These are phyloP conservation scores for Macrolepiota dolichaula DNA, from an alignment of 768 basidiomycete species.

Conservation along the genomic window DNA sequence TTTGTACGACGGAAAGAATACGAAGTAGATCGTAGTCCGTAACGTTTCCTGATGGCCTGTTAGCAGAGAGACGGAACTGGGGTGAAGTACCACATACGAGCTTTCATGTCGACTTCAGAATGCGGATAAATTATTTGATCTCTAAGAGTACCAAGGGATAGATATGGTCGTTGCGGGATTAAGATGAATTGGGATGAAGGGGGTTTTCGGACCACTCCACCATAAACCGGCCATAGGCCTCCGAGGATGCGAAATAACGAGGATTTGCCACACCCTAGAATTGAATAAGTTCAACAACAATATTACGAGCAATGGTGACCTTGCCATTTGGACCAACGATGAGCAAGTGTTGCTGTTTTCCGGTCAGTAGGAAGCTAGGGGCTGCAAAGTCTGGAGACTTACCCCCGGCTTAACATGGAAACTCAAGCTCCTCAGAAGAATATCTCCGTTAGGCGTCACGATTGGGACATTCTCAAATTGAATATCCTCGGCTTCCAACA, in stretches of 20 bases:
- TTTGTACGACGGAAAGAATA: conserved; percentile 76
- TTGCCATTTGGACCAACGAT: conserved; percentile 93
- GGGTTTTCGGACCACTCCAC: conserved; percentile 89
- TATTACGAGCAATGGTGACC: background rate
- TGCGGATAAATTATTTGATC: conserved; percentile 98
- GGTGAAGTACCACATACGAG: conserved; percentile 44
- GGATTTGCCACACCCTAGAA: conserved; percentile 78
- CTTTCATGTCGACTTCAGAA: conserved; percentile 73
- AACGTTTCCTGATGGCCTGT: conserved; percentile 46
- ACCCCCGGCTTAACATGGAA: conserved; percentile 91
- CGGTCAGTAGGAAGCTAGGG: background rate
- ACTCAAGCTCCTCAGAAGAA: conserved; percentile 79
- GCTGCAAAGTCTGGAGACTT: conserved; percentile 15
- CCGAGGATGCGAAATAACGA: conserved; percentile 95
- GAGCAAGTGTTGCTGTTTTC: conserved; percentile 75
- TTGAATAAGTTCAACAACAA: background rate
- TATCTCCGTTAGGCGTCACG: conserved; percentile 93
- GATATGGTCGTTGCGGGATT: conserved; percentile 94
- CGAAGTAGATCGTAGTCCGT: conserved; percentile 71
- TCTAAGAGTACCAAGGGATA: conserved; percentile 89
- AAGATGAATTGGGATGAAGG: conserved; percentile 85
- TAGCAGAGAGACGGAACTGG: conserved; percentile 9
- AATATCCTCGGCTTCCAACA: conserved; percentile 86
- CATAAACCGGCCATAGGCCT: conserved; percentile 86
- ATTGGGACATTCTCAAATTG: conserved; percentile 92